These are phyloP conservation scores for Pleoardoris graminearum DNA, from an alignment of 2,329 filamentous ascomycete species.

Conservation along the genomic window DNA sequence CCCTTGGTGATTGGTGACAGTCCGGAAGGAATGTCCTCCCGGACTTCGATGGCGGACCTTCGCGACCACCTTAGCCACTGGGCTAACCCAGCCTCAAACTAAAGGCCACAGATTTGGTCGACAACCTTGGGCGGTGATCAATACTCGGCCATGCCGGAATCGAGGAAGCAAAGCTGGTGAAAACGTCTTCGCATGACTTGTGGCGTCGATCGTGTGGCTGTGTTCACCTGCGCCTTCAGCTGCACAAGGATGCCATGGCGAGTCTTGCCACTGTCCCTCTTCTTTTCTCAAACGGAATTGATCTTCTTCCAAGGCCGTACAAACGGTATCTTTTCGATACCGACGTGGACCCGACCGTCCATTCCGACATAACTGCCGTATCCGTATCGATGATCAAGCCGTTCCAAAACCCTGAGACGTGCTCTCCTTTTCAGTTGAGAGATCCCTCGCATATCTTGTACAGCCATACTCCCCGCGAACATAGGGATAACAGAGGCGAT, in stretches of 20 bases:
- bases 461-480: slow-evolving; percentile 52
- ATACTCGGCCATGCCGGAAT: neutral
- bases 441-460: slow-evolving; percentile 42
- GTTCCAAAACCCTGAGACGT: slow-evolving; percentile 20
- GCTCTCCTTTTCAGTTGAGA: slow-evolving; percentile 22
- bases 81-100: no score
- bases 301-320: slow-evolving; percentile 8
- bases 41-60: neutral
- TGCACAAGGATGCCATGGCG: neutral
- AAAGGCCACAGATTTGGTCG: neutral
- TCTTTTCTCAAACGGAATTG: neutral
- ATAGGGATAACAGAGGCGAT: slow-evolving; percentile 55
- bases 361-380: slow-evolving; percentile 56
- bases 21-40: neutral
- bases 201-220: slow-evolving; percentile 3
- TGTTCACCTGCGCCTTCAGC: neutral
- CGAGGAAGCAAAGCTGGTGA: neutral
- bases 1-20: no score
- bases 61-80: neutral
- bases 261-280: neutral
- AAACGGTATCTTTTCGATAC: slow-evolving; percentile 56
- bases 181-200: neutral
- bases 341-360: slow-evolving; percentile 53
- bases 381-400: slow-evolving; percentile 39
- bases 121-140: neutral